These are phyloP conservation scores for Heritiera littoralis DNA, from an alignment of 345 rosid species.

Conservation along the genomic window DNA sequence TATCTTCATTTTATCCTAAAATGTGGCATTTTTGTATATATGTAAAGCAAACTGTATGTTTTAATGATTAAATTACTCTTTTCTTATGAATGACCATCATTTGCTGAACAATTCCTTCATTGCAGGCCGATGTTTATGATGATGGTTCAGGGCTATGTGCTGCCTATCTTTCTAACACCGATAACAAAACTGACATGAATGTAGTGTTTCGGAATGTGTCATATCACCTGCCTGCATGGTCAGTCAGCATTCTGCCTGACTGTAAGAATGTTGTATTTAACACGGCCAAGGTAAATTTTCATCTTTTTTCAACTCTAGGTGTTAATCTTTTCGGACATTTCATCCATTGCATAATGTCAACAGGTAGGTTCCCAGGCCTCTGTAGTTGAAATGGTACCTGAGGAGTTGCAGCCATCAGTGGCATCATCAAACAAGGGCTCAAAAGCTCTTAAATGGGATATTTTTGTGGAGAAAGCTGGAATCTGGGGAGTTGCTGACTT, in stretches of 20 bases:
- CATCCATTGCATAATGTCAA: conserved; percentile 19
- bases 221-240: conserved; percentile 91
- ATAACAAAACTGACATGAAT: conserved; percentile 60
- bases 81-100: conserved; percentile 1
- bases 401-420: conserved; percentile 49
- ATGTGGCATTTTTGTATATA: background rate
- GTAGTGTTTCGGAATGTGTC: conserved; percentile 59
- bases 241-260: conserved; percentile 92
- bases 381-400: conserved; percentile 76
- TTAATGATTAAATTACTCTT: background rate
- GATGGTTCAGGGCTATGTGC: conserved; percentile 68
- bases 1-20: background rate
- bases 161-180: conserved; percentile 79
- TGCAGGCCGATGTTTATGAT: conserved; percentile 77
- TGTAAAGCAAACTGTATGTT: background rate
- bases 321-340: background rate
- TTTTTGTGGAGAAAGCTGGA: conserved; percentile 67
- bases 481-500: conserved; percentile 78
- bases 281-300: conserved; percentile 71
- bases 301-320: background rate
- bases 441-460: conserved; percentile 66
- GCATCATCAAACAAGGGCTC: conserved; percentile 26
- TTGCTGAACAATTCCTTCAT: conserved; percentile 11
- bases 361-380: conserved; percentile 75
- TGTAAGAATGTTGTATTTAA: conserved; percentile 78